Conservation (phyloP, 768 basidiomycete genomes). For the Pleurotus giganteus region DNA sequence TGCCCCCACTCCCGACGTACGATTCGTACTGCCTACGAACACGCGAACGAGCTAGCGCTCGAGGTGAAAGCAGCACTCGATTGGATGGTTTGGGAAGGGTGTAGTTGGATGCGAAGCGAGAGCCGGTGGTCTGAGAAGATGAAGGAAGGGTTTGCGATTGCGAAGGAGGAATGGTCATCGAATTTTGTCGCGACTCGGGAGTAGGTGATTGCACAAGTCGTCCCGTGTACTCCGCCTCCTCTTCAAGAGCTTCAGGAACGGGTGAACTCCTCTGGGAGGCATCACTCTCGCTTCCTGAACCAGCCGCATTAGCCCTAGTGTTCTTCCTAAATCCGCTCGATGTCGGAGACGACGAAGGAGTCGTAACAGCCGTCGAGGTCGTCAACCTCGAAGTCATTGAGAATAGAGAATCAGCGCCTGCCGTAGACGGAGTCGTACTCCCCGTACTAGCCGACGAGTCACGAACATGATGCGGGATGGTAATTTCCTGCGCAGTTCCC, state of each 20-base stretch:
- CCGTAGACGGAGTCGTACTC: not conserved
- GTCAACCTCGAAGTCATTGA: conserved; percentile 15
- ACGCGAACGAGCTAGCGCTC: not conserved
- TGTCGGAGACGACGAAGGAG: not conserved
- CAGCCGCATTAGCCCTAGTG: not conserved
- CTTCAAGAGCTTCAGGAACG: not conserved
- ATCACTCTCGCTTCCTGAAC: not conserved
- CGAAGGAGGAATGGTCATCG: not conserved
- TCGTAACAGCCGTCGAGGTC: conserved; percentile 17
- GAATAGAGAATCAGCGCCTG: conserved; percentile 3
- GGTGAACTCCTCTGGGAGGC: not conserved
- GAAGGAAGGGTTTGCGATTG: not conserved
- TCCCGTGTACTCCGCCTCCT: not conserved
- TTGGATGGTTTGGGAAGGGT: not conserved
- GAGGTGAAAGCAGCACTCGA: not conserved
- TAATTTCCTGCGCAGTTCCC: not conserved
- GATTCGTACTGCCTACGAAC: not conserved
- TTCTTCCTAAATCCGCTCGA: not conserved
- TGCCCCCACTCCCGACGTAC: not conserved
- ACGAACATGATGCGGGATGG: not conserved
- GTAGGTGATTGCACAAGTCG: not conserved
- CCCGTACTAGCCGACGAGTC: not conserved
- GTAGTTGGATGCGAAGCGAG: not conserved
- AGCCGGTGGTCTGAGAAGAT: not conserved
- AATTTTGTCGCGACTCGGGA: not conserved